Percentiles rank a stretch among this genome's conserved stretches.
phyloP scores from a whole-genome alignment of 805 yeast species.

The Myxozyma neotropica region DNA sequence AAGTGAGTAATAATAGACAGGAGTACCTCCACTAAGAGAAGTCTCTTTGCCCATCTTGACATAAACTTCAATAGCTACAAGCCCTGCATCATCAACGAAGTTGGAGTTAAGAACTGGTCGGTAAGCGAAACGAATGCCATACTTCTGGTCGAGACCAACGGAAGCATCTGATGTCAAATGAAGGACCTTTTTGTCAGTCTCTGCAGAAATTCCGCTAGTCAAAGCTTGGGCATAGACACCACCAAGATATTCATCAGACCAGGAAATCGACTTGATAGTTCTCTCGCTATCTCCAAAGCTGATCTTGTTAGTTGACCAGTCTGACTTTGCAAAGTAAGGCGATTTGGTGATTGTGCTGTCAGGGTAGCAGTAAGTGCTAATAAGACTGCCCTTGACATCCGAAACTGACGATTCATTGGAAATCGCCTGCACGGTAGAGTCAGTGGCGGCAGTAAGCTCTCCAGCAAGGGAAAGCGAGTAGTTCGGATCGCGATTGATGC shows the following conservation, averaged over 20 bases:
- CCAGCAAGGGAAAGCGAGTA: conserved; percentile 4
- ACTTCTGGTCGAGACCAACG: neutral
- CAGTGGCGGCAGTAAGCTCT: neutral
- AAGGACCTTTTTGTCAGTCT: neutral
- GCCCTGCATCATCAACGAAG: neutral
- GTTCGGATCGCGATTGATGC: conserved; percentile 1
- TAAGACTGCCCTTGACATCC: neutral
- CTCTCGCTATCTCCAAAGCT: neutral
- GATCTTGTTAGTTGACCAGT: neutral
- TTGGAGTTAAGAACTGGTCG: neutral
- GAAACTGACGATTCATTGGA: neutral
- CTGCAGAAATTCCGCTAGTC: neutral
- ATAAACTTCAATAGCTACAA: neutral
- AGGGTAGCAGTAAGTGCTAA: neutral
- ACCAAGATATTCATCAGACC: conserved; percentile 2
- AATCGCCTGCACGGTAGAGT: neutral
- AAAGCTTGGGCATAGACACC: conserved; percentile 5
- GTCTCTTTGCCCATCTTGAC: conserved; percentile 8
- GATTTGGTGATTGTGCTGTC: conserved; percentile 5
- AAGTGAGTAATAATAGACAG: neutral
- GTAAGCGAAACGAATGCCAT: conserved; percentile 4
- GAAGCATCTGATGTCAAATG: neutral
- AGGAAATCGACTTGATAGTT: neutral
- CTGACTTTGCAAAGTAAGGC: neutral
- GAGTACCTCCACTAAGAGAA: conserved; percentile 1